A percentile compares a stretch with the other conserved stretches of the same genome.
phyloP scores from a whole-genome alignment of 306 rosid genomes.

The Begonia loranthoides region DNA sequence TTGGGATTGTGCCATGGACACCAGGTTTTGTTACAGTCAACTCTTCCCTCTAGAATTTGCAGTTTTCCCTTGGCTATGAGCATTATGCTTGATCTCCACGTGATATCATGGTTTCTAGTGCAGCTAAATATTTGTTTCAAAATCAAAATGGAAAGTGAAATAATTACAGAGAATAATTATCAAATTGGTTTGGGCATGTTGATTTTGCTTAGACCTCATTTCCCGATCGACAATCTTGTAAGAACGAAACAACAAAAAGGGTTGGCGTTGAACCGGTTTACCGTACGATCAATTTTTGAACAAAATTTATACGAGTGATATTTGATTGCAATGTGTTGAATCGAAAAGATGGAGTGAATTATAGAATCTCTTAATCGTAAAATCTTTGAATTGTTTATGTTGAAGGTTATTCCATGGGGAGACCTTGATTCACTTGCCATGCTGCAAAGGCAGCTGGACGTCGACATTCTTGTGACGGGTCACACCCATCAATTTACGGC shows the following conservation, averaged over 20 bases:
- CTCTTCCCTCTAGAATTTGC: neutral
- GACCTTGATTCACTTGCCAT: conserved; percentile 98
- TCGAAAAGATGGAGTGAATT: too few relatives aligned
- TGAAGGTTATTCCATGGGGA: conserved; percentile 98
- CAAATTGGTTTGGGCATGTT: too few relatives aligned
- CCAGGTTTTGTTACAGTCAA: conserved; percentile 37
- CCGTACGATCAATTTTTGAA: too few relatives aligned
- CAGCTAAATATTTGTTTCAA: too few relatives aligned
- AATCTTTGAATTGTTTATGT: neutral
- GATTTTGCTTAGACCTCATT: too few relatives aligned
- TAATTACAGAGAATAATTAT: too few relatives aligned
- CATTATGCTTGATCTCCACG: neutral
- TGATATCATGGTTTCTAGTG: neutral
- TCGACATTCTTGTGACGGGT: conserved; percentile 94
- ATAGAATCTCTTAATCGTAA: neutral
- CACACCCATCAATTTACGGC: conserved; percentile 97
- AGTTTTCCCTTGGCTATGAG: conserved; percentile 1
- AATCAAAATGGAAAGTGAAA: too few relatives aligned
- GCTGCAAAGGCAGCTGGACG: conserved; percentile 99
- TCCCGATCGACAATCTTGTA: too few relatives aligned
- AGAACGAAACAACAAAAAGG: too few relatives aligned
- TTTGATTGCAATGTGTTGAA: too few relatives aligned
- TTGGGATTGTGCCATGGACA: conserved; percentile 96
- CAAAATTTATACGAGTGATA: too few relatives aligned
- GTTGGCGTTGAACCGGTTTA: too few relatives aligned